These are phyloP conservation scores for Lolium multiflorum DNA, from an alignment of 176 grass and related monocot genomes.

Conservation along the genomic window DNA sequence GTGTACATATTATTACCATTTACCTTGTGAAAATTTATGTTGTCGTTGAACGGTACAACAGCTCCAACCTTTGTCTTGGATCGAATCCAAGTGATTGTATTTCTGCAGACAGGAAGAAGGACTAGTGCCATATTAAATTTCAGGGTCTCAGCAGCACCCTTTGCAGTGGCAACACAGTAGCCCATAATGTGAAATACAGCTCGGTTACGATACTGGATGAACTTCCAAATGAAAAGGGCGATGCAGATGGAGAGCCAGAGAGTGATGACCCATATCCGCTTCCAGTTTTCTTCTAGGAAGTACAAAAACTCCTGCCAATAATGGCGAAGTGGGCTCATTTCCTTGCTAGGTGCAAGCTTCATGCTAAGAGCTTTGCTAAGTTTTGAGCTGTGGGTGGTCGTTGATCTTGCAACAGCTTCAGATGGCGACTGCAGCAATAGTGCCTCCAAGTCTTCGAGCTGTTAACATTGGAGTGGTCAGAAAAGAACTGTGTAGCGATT, in stretches of 20 bases:
- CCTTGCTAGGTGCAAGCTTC: conserved; percentile 69
- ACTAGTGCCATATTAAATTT: conserved; percentile 92
- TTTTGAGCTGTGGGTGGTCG: conserved; percentile 72
- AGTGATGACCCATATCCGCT: conserved; percentile 80
- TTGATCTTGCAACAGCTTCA: conserved; percentile 58
- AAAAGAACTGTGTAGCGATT: not conserved
- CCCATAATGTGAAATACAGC: conserved; percentile 86
- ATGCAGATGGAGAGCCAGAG: conserved; percentile 81
- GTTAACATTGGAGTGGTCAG: conserved; percentile 32
- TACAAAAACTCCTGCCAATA: conserved; percentile 66
- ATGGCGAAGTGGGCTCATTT: conserved; percentile 42
- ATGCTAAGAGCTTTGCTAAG: conserved; percentile 89
- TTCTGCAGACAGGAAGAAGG: conserved; percentile 79
- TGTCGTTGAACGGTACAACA: conserved; percentile 82
- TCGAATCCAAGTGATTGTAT: conserved; percentile 85
- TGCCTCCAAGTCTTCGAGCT: conserved; percentile 82
- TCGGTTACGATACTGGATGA: conserved; percentile 78
- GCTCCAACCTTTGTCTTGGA: conserved; percentile 81
- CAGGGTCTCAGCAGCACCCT: conserved; percentile 83
- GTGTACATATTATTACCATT: not conserved
- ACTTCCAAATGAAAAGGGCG: conserved; percentile 84
- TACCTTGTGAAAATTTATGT: conserved; percentile 94
- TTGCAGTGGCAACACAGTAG: conserved; percentile 80
- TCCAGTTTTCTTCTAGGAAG: conserved; percentile 92
- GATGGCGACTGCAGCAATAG: conserved; percentile 72